phyloP scores from a whole-genome alignment of 257 asterid species.

The Ilex aquifolium region DNA sequence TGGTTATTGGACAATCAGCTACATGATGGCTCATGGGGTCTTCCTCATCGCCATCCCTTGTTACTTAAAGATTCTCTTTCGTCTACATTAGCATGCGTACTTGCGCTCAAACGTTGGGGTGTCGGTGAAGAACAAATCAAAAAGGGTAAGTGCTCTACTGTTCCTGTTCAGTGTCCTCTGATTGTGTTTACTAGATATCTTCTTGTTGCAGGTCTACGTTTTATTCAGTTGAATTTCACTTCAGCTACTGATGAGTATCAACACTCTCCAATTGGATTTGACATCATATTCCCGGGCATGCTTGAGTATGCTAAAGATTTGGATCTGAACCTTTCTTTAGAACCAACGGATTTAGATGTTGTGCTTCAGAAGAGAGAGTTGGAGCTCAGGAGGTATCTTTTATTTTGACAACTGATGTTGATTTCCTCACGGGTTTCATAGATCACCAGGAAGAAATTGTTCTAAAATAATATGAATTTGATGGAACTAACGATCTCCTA shows the following conservation, averaged over 20 bases:
- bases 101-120: conserved; percentile 83
- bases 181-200: conserved; percentile 5
- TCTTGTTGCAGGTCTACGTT: conserved; percentile 44
- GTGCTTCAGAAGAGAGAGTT: conserved; percentile 50
- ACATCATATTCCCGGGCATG: conserved; percentile 75
- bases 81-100: conserved; percentile 82
- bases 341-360: conserved; percentile 27
- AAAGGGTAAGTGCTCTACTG: conserved; percentile 36
- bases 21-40: conserved; percentile 84
- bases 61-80: conserved; percentile 65
- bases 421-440: background rate
- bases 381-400: conserved; percentile 63
- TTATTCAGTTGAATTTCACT: conserved; percentile 53
- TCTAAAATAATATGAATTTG: background rate
- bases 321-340: conserved; percentile 49
- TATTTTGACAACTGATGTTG: background rate
- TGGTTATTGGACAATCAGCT: conserved; percentile 80
- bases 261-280: conserved; percentile 71
- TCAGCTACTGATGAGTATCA: conserved; percentile 40
- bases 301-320: conserved; percentile 60
- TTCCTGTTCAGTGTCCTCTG: background rate
- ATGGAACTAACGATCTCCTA: too few relatives aligned
- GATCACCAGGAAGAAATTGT: background rate
- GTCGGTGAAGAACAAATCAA: conserved; percentile 56
- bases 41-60: conserved; percentile 55